Conservation (phyloP, 441 rosid species). For the Pelargonium fulgidum region DNA sequence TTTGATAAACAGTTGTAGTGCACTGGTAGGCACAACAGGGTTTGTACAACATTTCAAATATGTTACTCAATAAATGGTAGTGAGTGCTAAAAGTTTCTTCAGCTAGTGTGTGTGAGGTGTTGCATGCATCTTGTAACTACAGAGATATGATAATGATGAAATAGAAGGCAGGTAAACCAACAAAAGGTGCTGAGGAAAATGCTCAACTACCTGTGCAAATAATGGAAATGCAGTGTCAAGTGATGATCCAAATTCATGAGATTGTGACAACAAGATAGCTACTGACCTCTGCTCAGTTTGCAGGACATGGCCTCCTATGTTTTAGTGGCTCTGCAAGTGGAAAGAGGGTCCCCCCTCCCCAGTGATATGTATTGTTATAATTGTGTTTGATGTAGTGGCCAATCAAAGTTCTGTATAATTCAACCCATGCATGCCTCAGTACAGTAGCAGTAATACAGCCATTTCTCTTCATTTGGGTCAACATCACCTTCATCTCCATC, state of each 20-base stretch:
- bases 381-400: background rate
- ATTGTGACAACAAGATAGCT: background rate
- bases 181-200: background rate
- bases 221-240: background rate
- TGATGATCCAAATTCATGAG: background rate
- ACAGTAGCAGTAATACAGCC: background rate
- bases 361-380: background rate
- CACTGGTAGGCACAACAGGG: background rate
- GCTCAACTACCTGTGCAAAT: background rate
- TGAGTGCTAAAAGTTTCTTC: background rate
- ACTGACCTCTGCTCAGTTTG: background rate
- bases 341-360: background rate
- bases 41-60: background rate
- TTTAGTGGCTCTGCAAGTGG: conserved; percentile 8
- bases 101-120: background rate
- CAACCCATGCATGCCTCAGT: conserved; percentile 2
- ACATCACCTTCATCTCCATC: too few species aligned
- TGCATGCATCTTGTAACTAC: background rate
- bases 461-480: too few species aligned
- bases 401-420: background rate
- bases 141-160: background rate
- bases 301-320: background rate
- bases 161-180: background rate
- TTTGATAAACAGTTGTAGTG: background rate
- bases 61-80: background rate